Evolutionary conservation across 192 early-diverging fungal genomes (phyloP).

Genomic region (Backusella parvicylindrica): DNA sequence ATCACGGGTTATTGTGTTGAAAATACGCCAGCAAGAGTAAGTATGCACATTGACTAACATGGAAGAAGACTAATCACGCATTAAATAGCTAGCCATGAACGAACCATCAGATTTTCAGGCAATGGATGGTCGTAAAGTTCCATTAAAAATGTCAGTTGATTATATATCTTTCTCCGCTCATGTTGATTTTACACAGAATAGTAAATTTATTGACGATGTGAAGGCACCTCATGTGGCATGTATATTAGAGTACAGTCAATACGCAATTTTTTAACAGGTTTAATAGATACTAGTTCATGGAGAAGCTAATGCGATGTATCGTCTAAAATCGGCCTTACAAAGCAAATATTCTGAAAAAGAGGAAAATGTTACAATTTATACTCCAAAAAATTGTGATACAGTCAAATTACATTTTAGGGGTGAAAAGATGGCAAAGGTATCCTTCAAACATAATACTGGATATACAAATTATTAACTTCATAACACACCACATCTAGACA

Average conservation of each 20-base stretch:
- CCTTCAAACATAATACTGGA: background rate
- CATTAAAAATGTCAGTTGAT: slow-evolving; percentile 80
- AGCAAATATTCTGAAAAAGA: slow-evolving; percentile 80
- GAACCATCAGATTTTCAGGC: slow-evolving; percentile 82
- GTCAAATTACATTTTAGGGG: slow-evolving; percentile 92
- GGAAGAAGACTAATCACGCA: background rate
- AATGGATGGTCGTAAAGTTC: slow-evolving; percentile 77
- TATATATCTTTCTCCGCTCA: slow-evolving; percentile 98
- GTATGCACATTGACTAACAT: background rate
- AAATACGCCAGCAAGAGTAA: slow-evolving; percentile 86
- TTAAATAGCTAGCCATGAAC: slow-evolving; percentile 58
- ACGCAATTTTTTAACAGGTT: background rate
- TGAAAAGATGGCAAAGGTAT: slow-evolving; percentile 90
- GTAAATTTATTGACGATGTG: slow-evolving; percentile 94
- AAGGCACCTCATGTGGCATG: slow-evolving; percentile 82
- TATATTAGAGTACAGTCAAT: background rate
- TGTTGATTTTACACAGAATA: slow-evolving; percentile 96
- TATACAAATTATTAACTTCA: background rate
- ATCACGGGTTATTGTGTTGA: slow-evolving; percentile 98
- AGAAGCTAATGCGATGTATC: slow-evolving; percentile 90
- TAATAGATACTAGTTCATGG: slow-evolving; percentile 87
- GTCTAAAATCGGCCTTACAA: slow-evolving; percentile 81
- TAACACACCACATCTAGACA: slow-evolving; percentile 38
- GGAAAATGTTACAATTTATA: slow-evolving; percentile 76
- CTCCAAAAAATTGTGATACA: slow-evolving; percentile 86